Base-by-base conservation (phyloP, 805 yeast genomes). In the Lachancea mirantina region DNA sequence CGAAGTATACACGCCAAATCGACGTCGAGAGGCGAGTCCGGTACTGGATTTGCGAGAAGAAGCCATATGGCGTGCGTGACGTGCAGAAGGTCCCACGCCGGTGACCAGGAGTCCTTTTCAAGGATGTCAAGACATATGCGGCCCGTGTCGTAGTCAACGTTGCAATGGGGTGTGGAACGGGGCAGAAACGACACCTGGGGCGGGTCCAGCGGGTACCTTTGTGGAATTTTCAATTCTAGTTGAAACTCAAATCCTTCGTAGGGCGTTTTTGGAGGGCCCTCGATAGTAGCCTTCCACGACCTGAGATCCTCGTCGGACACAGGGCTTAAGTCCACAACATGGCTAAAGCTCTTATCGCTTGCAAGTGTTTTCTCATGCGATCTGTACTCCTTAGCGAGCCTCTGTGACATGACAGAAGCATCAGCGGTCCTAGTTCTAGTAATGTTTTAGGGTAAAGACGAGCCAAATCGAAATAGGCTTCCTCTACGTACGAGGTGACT, bases 121-220 rank as follows among this genome's bases (percentile, higher is more conserved):
- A 81, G 56, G 7, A 80, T 74, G 49, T 79, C 84, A 4, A 81
- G 57, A 53, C 89, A 81, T 6, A 81, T 77, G 41, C 77, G 84
- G 1, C 89, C 89, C 1, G 76, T 67, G 26, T 64, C 34, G 40
- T 64, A 66, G 38, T 65, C 61, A 4, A 72, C 63, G 45, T 72
- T 72, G 14, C 72, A 68, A 46, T 72, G 78, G 2, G 56, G 43
- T 70, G 67, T 46, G 49, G 64, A 19, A 38, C 51, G 29, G 42
- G 55, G 34, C 30, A 47, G 28, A 43, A 80, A 80, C 34, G 44
- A 54, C 33, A 78, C 64, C 8, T 35, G 39, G 3, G 88, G 89
- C 0, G 88, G 84, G 5, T 55, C 49, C 6, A 65, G 48, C 0
- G 89, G 89, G 42, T 80, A 80, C 11, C 57, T 56, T 0, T 34